These are phyloP conservation scores for Letharia columbiana DNA, from an alignment of 495 filamentous ascomycete species.

Conservation along the genomic window DNA sequence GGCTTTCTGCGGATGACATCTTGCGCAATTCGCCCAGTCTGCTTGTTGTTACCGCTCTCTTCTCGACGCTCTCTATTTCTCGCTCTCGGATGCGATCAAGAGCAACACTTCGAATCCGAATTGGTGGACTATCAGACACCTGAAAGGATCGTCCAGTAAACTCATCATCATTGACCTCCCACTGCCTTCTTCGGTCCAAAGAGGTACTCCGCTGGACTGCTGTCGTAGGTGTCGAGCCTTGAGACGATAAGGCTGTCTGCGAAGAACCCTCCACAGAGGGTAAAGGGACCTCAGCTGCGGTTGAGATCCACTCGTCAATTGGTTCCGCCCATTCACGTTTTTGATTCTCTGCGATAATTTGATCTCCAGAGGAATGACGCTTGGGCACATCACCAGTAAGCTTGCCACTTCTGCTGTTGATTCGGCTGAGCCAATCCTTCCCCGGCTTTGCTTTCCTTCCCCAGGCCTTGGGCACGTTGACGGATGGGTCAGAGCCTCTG, in stretches of 20 bases:
- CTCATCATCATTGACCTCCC: slow-evolving; percentile 48
- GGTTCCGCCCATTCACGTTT: slow-evolving; percentile 15
- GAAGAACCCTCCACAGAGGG: slow-evolving; percentile 39
- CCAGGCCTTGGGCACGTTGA: slow-evolving; percentile 52
- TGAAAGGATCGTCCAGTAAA: slow-evolving; percentile 57
- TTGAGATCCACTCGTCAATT: slow-evolving; percentile 27
- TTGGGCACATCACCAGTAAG: slow-evolving; percentile 21
- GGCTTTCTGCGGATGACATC: slow-evolving; percentile 35
- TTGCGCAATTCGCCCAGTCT: slow-evolving; percentile 51
- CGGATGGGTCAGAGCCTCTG: slow-evolving; percentile 38
- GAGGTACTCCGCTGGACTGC: slow-evolving; percentile 31
- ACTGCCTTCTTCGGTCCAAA: slow-evolving; percentile 42
- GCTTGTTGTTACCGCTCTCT: slow-evolving; percentile 49
- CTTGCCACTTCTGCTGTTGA: slow-evolving; percentile 24
- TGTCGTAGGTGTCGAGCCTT: slow-evolving; percentile 32
- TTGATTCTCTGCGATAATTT: slow-evolving; percentile 9
- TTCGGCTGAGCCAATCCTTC: slow-evolving; percentile 46
- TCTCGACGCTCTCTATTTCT: slow-evolving; percentile 52
- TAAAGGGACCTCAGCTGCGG: slow-evolving; percentile 35
- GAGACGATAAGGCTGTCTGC: slow-evolving; percentile 29
- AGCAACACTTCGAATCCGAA: slow-evolving; percentile 35
- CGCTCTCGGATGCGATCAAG: slow-evolving; percentile 49
- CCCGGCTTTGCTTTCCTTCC: slow-evolving; percentile 44
- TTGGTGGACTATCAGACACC: slow-evolving; percentile 51
- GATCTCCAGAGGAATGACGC: slow-evolving; percentile 25